Conservation (phyloP, 1,284 basidiomycete species). For the Tylopilus sp. region DNA sequence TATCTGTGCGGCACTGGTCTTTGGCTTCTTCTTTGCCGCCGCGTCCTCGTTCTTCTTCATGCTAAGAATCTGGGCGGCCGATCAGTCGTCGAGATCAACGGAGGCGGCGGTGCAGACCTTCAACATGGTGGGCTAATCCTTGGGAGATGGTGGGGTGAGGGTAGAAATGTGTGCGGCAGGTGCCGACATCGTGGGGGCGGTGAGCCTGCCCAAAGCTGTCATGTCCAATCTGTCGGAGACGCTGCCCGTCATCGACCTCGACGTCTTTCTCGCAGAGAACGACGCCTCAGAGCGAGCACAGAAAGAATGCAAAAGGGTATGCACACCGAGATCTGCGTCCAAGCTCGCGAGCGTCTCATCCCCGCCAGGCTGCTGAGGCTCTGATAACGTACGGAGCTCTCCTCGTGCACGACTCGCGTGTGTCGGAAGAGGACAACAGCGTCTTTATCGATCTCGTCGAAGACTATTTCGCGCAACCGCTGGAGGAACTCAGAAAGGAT, state of each 20-base stretch:
- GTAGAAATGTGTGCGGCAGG: slow-evolving; percentile 21
- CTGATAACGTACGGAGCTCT: slow-evolving; percentile 79
- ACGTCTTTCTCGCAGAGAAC: slow-evolving; percentile 58
- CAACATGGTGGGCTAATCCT: slow-evolving; percentile 34
- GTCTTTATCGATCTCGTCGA: slow-evolving; percentile 77
- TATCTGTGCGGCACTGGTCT: slow-evolving; percentile 95
- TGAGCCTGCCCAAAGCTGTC: background rate
- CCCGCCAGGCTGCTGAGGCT: slow-evolving; percentile 65
- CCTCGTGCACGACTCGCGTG: slow-evolving; percentile 75
- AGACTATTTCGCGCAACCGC: slow-evolving; percentile 81
- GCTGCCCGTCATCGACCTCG: slow-evolving; percentile 72
- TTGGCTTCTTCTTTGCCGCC: slow-evolving; percentile 91
- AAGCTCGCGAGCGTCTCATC: background rate
- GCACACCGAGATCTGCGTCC: background rate
- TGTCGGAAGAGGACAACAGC: slow-evolving; percentile 75
- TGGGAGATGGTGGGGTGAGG: slow-evolving; percentile 23
- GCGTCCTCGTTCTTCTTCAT: slow-evolving; percentile 97
- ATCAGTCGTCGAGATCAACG: slow-evolving; percentile 4
- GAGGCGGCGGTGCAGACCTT: slow-evolving; percentile 35
- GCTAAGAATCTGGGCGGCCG: slow-evolving; percentile 76
- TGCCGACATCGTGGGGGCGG: slow-evolving; percentile 20
- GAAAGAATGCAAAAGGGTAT: slow-evolving; percentile 65
- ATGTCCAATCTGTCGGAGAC: slow-evolving; percentile 33
- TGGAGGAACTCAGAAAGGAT: slow-evolving; percentile 60
- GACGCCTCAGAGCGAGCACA: slow-evolving; percentile 44